Conservation (phyloP, 1,284 basidiomycete genomes). For the Leccinum ponderosum region DNA sequence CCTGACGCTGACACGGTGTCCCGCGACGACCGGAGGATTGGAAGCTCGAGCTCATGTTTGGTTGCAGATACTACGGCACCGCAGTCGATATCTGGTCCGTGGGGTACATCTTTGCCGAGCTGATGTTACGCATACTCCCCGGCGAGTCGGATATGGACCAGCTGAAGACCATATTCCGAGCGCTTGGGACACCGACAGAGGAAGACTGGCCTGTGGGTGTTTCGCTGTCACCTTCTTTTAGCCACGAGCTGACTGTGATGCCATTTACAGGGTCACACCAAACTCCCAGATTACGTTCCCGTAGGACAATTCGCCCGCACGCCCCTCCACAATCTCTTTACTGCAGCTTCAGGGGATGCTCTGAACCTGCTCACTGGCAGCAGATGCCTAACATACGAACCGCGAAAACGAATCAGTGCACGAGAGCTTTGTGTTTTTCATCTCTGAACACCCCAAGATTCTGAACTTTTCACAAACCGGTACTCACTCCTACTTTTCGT, state of each 20-base stretch:
- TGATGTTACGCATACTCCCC: constrained; percentile 93
- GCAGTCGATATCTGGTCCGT: constrained; percentile 95
- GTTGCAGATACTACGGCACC: constrained; percentile 84
- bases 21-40: constrained; percentile 72
- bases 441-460: no score
- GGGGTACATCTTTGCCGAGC: constrained; percentile 94
- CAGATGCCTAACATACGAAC: constrained; percentile 85
- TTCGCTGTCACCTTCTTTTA: not conserved
- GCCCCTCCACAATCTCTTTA: constrained; percentile 84
- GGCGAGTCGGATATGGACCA: constrained; percentile 97
- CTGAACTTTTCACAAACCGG: constrained; percentile 3
- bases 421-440: constrained; percentile 52
- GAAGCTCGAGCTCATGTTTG: constrained; percentile 93
- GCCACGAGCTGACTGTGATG: not conserved
- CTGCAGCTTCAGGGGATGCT: constrained; percentile 86
- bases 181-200: constrained; percentile 93
- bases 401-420: constrained; percentile 80
- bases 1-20: not conserved
- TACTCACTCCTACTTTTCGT: constrained; percentile 74
- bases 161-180: constrained; percentile 91
- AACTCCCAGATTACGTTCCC: constrained; percentile 84
- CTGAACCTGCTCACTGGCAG: constrained; percentile 70
- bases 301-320: constrained; percentile 83
- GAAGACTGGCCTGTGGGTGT: constrained; percentile 89
- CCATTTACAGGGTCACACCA: constrained; percentile 71